Evolutionary conservation across 495 filamentous ascomycete genomes (phyloP), one percentile per base, ranked within the genome.

Genomic region (Talaromyces proteolyticus): DNA sequence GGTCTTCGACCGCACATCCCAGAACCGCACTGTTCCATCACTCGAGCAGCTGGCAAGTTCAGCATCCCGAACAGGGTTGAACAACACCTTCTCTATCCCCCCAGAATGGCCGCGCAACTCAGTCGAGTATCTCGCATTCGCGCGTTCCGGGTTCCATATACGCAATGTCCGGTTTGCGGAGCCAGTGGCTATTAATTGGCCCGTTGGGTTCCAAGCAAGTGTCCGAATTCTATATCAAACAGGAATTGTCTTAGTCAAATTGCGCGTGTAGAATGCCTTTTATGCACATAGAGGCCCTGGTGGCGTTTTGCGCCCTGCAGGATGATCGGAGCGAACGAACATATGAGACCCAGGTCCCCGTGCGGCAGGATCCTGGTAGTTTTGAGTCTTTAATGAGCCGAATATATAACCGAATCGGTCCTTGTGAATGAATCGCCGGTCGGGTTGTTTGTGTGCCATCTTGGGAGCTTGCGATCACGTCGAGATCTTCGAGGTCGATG

Each of bases 141-240:
- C 79, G 57, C 88, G 87, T 51, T 96, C 91, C 0, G 88, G 90
- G 61, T 95, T 95, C 91, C 91, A 89, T 53, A 95, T 89, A 42
- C 90, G 84, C 22, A 97, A 65, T 11, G 89, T 89, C 47, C 85
- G 84, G 62, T 95, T 88, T 7, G 80, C 75, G 19, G 89, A 81
- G 36, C 89, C 94, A 2, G 91, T 91, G 1, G 94, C 93, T 53
- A 98, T 84, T 11, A 94, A 75, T 21, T 80, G 87, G 21, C 94
- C 91, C 0, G 88, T 75, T 5, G 90, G 86, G 56, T 91, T 95
- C 93, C 93, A 98, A 52, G 86, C 84, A 56, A 98, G 78, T 14
- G 87, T 84, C 26, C 87, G 82, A 46, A 85, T 77, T 34, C 74
- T 78, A 54, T 60, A 51, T 29, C 41, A 26, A 14, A 51, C 12